Base-by-base conservation (phyloP, 108 stramenopile species). In the Nitzschia sp. region DNA sequence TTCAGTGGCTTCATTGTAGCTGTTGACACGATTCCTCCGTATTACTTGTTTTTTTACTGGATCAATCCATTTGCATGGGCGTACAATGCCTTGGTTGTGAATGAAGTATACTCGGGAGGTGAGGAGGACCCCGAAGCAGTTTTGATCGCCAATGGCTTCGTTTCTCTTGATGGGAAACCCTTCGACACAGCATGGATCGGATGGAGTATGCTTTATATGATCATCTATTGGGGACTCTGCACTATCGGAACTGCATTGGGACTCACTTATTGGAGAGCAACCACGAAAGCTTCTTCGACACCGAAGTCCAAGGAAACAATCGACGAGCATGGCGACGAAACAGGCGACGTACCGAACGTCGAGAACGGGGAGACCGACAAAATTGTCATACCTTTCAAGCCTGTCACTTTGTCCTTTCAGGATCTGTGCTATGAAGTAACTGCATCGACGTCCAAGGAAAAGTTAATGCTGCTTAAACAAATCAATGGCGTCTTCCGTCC, bases 21-120 rank as follows among this genome's bases (percentile, higher is more conserved):
- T 17, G 77, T 80, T 3, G 68, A 28, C 25, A 47, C 72, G 0
- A 78, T 87, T 46, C 86, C 86, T 38, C 50, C 46, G 11, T 87
- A 80, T 53, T 84, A 69, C 68, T 44, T 46, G 9, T 82, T 74
- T 71, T 26, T 83, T 0, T 84, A 77, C 66, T 87, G 72, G 72
- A 15, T 55, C 28, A 87, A 84, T 66, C 80, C 86, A 45, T 74
- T 87, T 72, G 73, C 80, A 25, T 87, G 86, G 86, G 72, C 77
- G 25, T 77, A 72, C 50, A 77, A 80, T 46, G 80, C 75, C 0
- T 57, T 87, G 66, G 60, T 79, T 17, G 69, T 83, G 30, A 82
- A 79, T 53, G 82, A 87, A 53, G 81, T 83, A 45, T 70, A 64
- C 3, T 68, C 57, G 8, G 66, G 48, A 4, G 53, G 64, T 9